These are phyloP conservation scores for Geoglossum glabrum DNA, from an alignment of 495 filamentous ascomycete genomes.

Conservation along the genomic window DNA sequence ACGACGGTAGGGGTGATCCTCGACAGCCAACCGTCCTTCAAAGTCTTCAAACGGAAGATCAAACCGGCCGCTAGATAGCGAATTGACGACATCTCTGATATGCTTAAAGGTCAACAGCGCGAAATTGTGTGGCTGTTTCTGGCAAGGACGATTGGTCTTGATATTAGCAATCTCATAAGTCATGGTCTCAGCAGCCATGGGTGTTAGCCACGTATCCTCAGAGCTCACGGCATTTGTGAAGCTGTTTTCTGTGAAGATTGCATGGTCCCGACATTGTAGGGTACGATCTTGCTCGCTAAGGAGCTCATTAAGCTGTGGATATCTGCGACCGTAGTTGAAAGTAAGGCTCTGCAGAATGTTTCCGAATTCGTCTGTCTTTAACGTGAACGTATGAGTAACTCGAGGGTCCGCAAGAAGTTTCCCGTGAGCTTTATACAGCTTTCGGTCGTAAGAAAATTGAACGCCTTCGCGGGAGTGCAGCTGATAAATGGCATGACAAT, in stretches of 20 bases:
- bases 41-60: too few species aligned
- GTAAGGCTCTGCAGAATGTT: not conserved
- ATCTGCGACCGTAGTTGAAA: conserved; percentile 7
- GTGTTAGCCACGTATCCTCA: too few species aligned
- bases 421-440: not conserved
- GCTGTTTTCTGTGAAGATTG: too few species aligned
- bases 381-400: not conserved
- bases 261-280: not conserved
- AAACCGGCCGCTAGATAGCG: too few species aligned
- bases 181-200: too few species aligned
- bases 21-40: not conserved
- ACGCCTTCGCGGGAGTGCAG: conserved; percentile 1
- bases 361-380: conserved; percentile 3
- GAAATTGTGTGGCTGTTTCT: too few species aligned
- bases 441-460: conserved; percentile 5
- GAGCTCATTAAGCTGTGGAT: too few species aligned
- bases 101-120: too few species aligned
- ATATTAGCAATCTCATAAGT: too few species aligned
- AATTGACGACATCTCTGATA: too few species aligned
- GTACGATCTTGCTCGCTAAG: not conserved
- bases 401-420: not conserved
- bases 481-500: conserved; percentile 3
- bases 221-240: too few species aligned
- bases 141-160: too few species aligned
- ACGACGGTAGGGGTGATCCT: not conserved